Evolutionary conservation across 495 filamentous ascomycete genomes (phyloP).

Genomic region (Trichodelitschia bisporula): DNA sequence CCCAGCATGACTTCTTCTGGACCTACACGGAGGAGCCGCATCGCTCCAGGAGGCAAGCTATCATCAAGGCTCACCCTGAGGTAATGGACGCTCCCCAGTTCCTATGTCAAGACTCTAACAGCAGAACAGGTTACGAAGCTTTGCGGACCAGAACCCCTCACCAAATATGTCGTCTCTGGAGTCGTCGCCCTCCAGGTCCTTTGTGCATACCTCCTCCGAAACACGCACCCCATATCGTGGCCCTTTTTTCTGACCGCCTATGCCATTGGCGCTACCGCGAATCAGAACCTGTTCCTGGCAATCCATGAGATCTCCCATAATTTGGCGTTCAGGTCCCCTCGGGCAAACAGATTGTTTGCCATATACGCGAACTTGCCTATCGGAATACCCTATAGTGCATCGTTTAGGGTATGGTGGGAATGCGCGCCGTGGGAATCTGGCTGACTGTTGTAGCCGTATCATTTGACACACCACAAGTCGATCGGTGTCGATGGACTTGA

Average conservation of each 20-base stretch:
- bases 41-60: conserved; percentile 64
- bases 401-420: conserved; percentile 81
- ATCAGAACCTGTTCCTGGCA: conserved; percentile 96
- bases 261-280: conserved; percentile 80
- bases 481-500: conserved; percentile 92
- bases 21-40: conserved; percentile 98
- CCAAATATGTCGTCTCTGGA: conserved; percentile 70
- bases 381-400: conserved; percentile 84
- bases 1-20: conserved; percentile 65
- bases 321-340: conserved; percentile 68
- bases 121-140: conserved; percentile 65
- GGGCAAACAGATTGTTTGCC: conserved; percentile 64
- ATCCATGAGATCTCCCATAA: conserved; percentile 99
- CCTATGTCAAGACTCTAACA: conserved; percentile 1
- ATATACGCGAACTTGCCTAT: conserved; percentile 92
- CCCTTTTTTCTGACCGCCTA: conserved; percentile 71
- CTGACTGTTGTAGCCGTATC: conserved; percentile 45
- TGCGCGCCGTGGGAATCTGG: neutral
- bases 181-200: conserved; percentile 66
- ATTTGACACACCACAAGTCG: conserved; percentile 97
- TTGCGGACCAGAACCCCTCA: conserved; percentile 87
- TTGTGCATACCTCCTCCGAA: conserved; percentile 55
- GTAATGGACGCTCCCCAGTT: conserved; percentile 20
- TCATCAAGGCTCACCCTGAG: conserved; percentile 97
- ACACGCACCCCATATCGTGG: conserved; percentile 61